These are phyloP conservation scores for Mucor irregularis DNA, from an alignment of 371 early-diverging fungal genomes.

Conservation along the genomic window DNA sequence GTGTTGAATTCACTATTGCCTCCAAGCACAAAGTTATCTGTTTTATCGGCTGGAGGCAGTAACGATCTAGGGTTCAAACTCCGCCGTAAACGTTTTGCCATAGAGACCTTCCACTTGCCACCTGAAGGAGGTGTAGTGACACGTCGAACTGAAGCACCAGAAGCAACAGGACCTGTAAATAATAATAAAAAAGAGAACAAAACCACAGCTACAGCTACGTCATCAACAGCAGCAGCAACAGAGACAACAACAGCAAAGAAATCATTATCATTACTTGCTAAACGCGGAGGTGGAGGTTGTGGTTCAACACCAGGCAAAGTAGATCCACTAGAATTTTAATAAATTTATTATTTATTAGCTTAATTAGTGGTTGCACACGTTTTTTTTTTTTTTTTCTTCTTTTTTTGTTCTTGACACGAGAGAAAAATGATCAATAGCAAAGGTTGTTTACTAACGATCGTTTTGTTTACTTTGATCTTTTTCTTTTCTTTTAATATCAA, in stretches of 20 bases:
- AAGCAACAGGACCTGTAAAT: not conserved
- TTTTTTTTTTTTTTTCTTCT: not conserved
- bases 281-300: conserved; percentile 32
- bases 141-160: conserved; percentile 55
- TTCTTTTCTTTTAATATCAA: conserved; percentile 1
- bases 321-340: conserved; percentile 53
- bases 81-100: conserved; percentile 83
- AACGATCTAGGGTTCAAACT: conserved; percentile 85
- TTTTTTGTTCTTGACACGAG: not conserved
- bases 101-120: conserved; percentile 91
- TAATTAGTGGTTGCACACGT: not conserved
- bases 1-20: conserved; percentile 78
- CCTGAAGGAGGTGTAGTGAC: conserved; percentile 86
- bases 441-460: too few species aligned
- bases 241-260: conserved; percentile 1
- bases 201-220: not conserved
- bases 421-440: not conserved
- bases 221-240: not conserved
- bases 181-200: too few species aligned
- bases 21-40: conserved; percentile 69
- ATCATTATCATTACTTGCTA: conserved; percentile 22
- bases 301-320: conserved; percentile 43
- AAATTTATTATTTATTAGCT: not conserved
- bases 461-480: not conserved
- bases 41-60: conserved; percentile 62